Percentiles rank a stretch among this genome's conserved stretches.
Evolutionary conservation across 148 eudicot genomes (phyloP).

Genomic region (Rhododendron ferrugineum): DNA sequence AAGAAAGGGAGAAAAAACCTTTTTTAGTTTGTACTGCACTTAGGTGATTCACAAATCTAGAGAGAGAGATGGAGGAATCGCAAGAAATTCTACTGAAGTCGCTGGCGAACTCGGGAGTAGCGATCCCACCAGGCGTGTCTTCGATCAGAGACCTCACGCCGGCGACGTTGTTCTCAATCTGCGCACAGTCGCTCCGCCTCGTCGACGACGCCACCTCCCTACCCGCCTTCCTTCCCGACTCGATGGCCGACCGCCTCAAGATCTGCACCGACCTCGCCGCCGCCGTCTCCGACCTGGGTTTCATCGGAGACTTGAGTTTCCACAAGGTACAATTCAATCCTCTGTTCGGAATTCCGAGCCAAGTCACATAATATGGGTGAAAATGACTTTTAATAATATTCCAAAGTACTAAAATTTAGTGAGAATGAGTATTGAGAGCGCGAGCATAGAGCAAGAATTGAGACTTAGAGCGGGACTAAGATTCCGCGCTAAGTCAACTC

Average conservation of each 20-base stretch:
- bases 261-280: constrained; percentile 36
- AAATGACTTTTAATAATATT: too few relatives aligned
- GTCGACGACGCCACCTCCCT: constrained; percentile 13
- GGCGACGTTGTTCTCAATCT: constrained; percentile 28
- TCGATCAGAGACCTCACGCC: constrained; percentile 28
- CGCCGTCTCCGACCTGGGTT: constrained; percentile 32
- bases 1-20: neutral
- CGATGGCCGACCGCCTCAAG: constrained; percentile 34
- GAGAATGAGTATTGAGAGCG: neutral
- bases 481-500: neutral
- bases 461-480: neutral
- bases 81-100: constrained; percentile 32
- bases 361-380: neutral
- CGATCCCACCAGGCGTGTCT: constrained; percentile 24
- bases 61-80: constrained; percentile 34
- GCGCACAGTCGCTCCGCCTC: constrained; percentile 22
- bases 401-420: neutral
- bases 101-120: constrained; percentile 24
- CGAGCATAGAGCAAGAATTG: neutral
- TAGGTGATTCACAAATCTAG: neutral
- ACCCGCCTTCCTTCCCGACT: constrained; percentile 28
- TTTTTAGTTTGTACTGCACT: neutral
- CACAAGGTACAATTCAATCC: constrained; percentile 28
- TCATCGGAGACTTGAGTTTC: constrained; percentile 39
- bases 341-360: neutral